Conservation (phyloP, 2,329 filamentous ascomycete genomes). For the Trichophyton verrucosum region DNA sequence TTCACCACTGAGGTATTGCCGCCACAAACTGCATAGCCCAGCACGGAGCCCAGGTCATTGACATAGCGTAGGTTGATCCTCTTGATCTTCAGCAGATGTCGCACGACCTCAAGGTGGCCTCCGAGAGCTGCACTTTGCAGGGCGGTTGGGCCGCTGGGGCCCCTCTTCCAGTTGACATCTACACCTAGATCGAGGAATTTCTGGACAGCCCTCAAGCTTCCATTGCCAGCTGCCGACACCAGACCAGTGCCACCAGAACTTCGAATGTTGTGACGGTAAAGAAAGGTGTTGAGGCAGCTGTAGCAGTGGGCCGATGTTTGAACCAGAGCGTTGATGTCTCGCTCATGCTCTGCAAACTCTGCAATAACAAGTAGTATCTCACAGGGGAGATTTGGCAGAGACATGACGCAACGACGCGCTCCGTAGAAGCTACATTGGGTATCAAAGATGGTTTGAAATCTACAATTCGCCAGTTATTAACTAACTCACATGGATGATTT, state of each 20-base stretch:
- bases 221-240: not conserved
- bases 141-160: not conserved
- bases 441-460: too few relatives aligned
- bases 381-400: not conserved
- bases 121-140: not conserved
- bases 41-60: not conserved
- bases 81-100: not conserved
- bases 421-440: not conserved
- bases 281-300: slow-evolving; percentile 9
- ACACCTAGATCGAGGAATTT: not conserved
- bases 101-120: not conserved
- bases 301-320: slow-evolving; percentile 6
- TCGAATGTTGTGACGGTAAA: slow-evolving; percentile 10
- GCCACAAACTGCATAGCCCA: not conserved
- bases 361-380: not conserved
- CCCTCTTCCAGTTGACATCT: not conserved
- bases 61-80: not conserved
- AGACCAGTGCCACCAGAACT: not conserved
- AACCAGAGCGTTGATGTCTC: slow-evolving; percentile 11
- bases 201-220: not conserved
- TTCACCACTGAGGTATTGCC: not conserved
- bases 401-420: not conserved
- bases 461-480: too few relatives aligned
- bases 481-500: too few relatives aligned
- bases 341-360: not conserved